Evolutionary conservation across 2,329 filamentous ascomycete genomes (phyloP), one percentile per base, ranked within the genome.

Genomic region (Fusarium buharicum): DNA sequence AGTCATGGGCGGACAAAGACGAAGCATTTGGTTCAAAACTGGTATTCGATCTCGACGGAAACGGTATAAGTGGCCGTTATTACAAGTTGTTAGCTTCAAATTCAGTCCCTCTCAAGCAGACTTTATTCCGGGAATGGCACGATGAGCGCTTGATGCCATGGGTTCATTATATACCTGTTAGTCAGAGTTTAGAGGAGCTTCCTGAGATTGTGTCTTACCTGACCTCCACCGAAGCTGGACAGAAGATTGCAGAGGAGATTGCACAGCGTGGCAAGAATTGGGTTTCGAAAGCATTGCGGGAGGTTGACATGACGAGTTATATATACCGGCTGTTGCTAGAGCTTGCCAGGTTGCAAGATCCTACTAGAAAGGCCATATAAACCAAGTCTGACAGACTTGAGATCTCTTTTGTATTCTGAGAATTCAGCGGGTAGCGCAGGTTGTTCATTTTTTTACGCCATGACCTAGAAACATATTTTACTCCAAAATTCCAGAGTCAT

Each of bases 251-350:
- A 0, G 72, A 74, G 24, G 72, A 76, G 24, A 82, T 90, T 56
- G 86, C 85, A 1, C 76, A 82, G 44, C 70, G 74, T 8, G 86
- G 87, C 0, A 75, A 77, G 9, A 76, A 79, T 9, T 90, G 87
- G 87, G 81, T 81, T 41, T 68, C 64, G 0, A 80, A 76, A 64
- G 82, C 81, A 11, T 66, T 90, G 30, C 71, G 86, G 37, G 83
- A 84, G 39, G 80, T 84, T 33, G 86, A 90, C 69, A 80, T 87
- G 66, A 78, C 82, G 24, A 77, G 85, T 2, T 88, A 87, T 76
- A 77, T 85, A 24, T 89, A 88, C 65, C 76, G 88, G 45, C 68
- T 90, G 55, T 59, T 90, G 64, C 67, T 90, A 20, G 87, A 90
- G 76, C 79, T 81, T 45, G 77, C 75, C 16, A 74, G 80, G 44